phyloP scores from a whole-genome alignment of 805 yeast species.

The Cyberlindnera xishuangbannaensis region DNA sequence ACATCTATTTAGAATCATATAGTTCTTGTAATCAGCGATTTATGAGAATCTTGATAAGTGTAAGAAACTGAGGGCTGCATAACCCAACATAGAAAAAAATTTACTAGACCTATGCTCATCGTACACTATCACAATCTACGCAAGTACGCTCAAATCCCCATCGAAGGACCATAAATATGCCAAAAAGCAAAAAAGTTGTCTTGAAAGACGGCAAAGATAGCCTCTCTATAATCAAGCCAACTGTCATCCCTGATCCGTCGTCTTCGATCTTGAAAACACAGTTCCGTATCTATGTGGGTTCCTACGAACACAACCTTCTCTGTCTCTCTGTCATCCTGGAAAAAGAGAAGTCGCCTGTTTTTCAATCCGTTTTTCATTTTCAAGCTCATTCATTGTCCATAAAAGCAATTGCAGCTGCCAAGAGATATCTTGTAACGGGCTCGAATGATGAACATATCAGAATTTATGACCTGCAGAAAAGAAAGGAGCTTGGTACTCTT shows the following conservation, averaged over 20 bases:
- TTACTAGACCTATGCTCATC: conserved; percentile 1
- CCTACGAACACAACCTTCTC: conserved; percentile 88
- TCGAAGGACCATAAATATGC: conserved; percentile 1
- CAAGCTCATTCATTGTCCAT: conserved; percentile 91
- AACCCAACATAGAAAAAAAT: conserved; percentile 3
- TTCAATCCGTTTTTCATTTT: conserved; percentile 93
- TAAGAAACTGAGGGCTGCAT: too few relatives aligned
- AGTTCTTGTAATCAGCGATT: background rate
- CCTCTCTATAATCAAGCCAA: conserved; percentile 20
- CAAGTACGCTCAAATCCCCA: background rate
- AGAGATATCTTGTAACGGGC: conserved; percentile 85
- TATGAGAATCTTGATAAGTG: too few relatives aligned
- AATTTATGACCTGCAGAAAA: conserved; percentile 86
- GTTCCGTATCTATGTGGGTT: conserved; percentile 86
- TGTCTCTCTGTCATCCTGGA: conserved; percentile 75
- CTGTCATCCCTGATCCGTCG: conserved; percentile 16
- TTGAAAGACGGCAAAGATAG: conserved; percentile 7
- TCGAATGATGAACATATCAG: conserved; percentile 94
- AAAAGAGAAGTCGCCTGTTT: conserved; percentile 48
- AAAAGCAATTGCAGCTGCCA: conserved; percentile 75
- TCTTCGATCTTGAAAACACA: conserved; percentile 22
- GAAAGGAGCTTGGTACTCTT: conserved; percentile 89
- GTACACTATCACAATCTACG: background rate
- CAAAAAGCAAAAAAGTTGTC: conserved; percentile 11
- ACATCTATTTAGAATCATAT: background rate